Conservation (phyloP, 768 basidiomycete species). For the Trametes cingulata region DNA sequence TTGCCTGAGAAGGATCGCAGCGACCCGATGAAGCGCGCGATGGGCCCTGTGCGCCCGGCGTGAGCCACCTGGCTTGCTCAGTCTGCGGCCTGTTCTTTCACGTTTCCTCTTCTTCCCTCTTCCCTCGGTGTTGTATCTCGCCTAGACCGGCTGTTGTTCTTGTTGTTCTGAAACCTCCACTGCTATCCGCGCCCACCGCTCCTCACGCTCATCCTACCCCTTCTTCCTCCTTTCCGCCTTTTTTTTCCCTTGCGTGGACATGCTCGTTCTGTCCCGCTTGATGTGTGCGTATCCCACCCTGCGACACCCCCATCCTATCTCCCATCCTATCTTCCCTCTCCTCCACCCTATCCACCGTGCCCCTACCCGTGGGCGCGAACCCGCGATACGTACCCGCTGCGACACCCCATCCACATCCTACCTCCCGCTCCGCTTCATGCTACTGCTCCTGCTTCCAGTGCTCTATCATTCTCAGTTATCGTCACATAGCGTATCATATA, state of each 20-base stretch:
- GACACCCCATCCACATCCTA: slow-evolving; percentile 10
- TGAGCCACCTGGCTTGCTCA: not conserved
- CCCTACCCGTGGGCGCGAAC: not conserved
- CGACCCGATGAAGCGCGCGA: slow-evolving; percentile 26
- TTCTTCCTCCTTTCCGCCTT: not conserved
- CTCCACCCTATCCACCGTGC: not conserved
- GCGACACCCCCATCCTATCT: slow-evolving; percentile 7
- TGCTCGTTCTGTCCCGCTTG: not conserved
- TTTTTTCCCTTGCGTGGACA: not conserved
- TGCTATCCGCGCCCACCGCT: not conserved
- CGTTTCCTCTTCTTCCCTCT: not conserved
- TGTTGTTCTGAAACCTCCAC: slow-evolving; percentile 4
- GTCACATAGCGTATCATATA: not conserved
- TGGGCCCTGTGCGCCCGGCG: slow-evolving; percentile 17
- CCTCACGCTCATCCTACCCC: not conserved
- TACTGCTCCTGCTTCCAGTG: slow-evolving; percentile 5
- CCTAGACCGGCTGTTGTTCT: slow-evolving; percentile 1
- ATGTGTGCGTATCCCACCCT: slow-evolving; percentile 3
- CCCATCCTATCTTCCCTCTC: not conserved
- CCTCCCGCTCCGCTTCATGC: not conserved
- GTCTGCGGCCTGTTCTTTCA: not conserved
- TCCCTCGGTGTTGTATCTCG: slow-evolving; percentile 4
- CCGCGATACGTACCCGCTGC: slow-evolving; percentile 15
- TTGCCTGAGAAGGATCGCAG: slow-evolving; percentile 27
- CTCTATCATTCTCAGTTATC: not conserved